Evolutionary conservation across 169 alveolate genomes (phyloP).

Genomic region (Besnoitia besnoiti): DNA sequence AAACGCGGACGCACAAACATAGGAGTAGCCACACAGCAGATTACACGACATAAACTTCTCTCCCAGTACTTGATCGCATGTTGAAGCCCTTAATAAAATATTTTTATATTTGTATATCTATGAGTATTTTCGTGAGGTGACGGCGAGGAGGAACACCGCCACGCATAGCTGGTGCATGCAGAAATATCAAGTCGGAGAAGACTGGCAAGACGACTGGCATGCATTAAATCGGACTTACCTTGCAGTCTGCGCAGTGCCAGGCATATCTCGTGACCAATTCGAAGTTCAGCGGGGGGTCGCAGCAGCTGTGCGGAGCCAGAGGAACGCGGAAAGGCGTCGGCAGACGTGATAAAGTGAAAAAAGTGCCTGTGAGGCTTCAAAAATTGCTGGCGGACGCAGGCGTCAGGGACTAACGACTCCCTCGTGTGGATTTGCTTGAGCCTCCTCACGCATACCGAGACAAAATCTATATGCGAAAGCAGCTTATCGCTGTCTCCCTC

Average conservation of each 20-base stretch:
- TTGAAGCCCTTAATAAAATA: too few species aligned
- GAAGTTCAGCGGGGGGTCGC: slow-evolving; percentile 74
- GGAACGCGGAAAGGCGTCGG: background rate
- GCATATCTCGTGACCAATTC: slow-evolving; percentile 69
- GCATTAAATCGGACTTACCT: slow-evolving; percentile 37
- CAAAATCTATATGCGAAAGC: background rate
- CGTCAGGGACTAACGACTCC: background rate
- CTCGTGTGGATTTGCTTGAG: background rate
- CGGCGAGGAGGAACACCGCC: too few species aligned
- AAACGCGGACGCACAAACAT: background rate
- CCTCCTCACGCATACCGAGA: background rate
- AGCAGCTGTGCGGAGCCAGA: slow-evolving; percentile 67
- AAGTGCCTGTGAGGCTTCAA: background rate
- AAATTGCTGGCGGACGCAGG: background rate
- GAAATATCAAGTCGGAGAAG: too few species aligned
- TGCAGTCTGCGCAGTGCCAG: slow-evolving; percentile 77
- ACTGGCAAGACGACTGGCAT: too few species aligned
- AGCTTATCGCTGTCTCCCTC: too few species aligned
- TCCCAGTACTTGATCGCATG: too few species aligned
- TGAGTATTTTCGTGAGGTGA: too few species aligned
- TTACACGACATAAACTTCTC: too few species aligned
- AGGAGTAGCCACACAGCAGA: background rate
- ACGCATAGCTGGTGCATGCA: too few species aligned
- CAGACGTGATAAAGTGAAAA: background rate
- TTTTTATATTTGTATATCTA: too few species aligned